Conservation (phyloP, 495 filamentous ascomycete genomes). For the Penicillium steckii region DNA sequence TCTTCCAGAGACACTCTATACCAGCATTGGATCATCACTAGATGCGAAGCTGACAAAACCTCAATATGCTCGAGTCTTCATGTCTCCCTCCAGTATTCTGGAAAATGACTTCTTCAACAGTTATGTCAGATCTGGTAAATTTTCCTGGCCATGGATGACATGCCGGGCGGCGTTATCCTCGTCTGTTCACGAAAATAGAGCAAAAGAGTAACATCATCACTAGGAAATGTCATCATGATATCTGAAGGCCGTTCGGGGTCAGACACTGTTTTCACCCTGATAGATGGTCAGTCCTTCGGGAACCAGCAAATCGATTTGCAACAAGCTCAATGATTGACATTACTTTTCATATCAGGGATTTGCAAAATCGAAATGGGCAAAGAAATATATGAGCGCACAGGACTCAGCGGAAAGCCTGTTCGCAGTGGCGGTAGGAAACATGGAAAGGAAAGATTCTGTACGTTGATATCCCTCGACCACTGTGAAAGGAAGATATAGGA, state of each 20-base stretch:
- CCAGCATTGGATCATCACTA: constrained; percentile 56
- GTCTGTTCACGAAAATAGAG: background rate
- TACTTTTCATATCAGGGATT: constrained; percentile 46
- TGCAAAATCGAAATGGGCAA: constrained; percentile 78
- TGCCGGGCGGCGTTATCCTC: background rate
- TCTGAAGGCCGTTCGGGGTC: constrained; percentile 80
- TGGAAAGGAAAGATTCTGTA: constrained; percentile 58
- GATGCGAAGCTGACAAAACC: constrained; percentile 37
- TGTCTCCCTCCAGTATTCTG: constrained; percentile 70
- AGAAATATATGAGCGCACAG: constrained; percentile 81
- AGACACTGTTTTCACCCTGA: constrained; percentile 75
- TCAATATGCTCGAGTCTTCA: constrained; percentile 67
- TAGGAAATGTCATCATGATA: constrained; percentile 87
- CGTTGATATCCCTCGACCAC: background rate
- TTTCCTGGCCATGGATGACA: background rate
- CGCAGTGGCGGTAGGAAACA: constrained; percentile 59
- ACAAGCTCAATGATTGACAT: background rate
- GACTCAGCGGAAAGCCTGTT: constrained; percentile 73
- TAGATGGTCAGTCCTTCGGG: constrained; percentile 53
- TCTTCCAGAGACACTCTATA: constrained; percentile 65
- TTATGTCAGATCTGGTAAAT: constrained; percentile 81
- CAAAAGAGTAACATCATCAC: background rate
- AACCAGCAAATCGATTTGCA: background rate
- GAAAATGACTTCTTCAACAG: constrained; percentile 78
- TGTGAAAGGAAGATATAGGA: background rate